Conservation (phyloP, 1,284 basidiomycete genomes). For the Trichosporon coremiiforme region DNA sequence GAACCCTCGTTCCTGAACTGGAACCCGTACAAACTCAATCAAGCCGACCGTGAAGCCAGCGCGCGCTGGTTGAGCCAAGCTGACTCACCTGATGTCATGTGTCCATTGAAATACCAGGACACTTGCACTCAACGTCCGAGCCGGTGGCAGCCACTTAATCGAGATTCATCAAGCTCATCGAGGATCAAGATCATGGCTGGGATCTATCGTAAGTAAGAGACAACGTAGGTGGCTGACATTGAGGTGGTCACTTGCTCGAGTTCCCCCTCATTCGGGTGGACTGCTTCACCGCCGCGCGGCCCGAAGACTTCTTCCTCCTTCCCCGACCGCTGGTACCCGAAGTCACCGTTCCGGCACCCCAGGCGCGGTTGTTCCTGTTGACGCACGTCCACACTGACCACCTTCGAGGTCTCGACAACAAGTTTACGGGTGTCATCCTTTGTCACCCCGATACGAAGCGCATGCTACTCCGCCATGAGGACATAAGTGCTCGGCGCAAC, state of each 20-base stretch:
- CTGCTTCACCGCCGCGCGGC: constrained; percentile 62
- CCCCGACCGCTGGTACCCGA: constrained; percentile 25
- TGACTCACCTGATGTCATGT: constrained; percentile 17
- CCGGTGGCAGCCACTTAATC: not conserved
- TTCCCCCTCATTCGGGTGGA: constrained; percentile 76
- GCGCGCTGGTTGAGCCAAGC: constrained; percentile 3
- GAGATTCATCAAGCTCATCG: not conserved
- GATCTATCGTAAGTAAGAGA: not conserved
- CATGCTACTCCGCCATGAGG: constrained; percentile 75
- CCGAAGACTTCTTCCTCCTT: constrained; percentile 28
- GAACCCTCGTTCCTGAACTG: constrained; percentile 6
- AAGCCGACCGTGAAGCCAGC: not conserved
- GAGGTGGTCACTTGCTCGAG: constrained; percentile 54
- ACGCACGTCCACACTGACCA: constrained; percentile 85
- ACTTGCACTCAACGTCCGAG: not conserved
- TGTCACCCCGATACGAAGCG: constrained; percentile 79
- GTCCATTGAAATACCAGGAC: constrained; percentile 14
- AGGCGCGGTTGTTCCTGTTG: constrained; percentile 70
- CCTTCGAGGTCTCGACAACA: constrained; percentile 42
- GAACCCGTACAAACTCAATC: not conserved
- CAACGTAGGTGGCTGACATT: not conserved
- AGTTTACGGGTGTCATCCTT: constrained; percentile 60
- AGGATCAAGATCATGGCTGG: constrained; percentile 7
- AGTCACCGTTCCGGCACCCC: constrained; percentile 41
- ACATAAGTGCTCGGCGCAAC: constrained; percentile 64